Base-by-base conservation (phyloP, 1,284 basidiomycete species). In the Macrocystidia cucumis region DNA sequence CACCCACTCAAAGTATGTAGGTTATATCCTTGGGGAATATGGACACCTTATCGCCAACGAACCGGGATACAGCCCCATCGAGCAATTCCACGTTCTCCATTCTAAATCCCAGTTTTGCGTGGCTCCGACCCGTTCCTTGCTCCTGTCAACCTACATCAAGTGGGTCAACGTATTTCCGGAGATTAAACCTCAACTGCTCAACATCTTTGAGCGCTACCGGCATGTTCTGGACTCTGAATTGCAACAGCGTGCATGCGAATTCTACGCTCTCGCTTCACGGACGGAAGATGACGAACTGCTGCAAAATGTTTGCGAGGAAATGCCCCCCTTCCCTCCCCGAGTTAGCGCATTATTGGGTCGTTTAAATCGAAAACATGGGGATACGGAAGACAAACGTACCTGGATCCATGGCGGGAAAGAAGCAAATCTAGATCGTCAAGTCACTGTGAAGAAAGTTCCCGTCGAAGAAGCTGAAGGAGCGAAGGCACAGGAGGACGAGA, bases 141-240 rank as follows among this genome's bases (percentile, higher is more conserved):
- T 98, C 16, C 67, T 99, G 9, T 95, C 95, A 5, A 97, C 96
- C 1, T 99, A 99, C 57, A 84, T 98, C 66, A 99, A 99, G 70
- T 96, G 91, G 95, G 89, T 97, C 44, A 98, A 98, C 57, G 83
- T 98, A 35, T 99, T 98, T 63, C 96, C 96, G 5, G 96, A 98
- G 60, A 97, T 99, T 61, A 93, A 95, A 48, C 76, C 84, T 14
- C 91, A 96, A 52, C 75, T 99, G 14, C 56, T 97, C 50, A 89
- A 86, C 57, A 91, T 98, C 43, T 95, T 99, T 52, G 91, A 97
- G 49, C 87, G 91, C n/a, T 98, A 97, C 59, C 82, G 90, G 13
- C 91, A 96, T 53, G 91, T 98, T 22, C 77, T 98, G n/a, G 95
- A 99, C 56, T 83, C 93, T 13, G 96, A 99, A 54, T 71, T 98